These are phyloP conservation scores for Solanum hybrid DNA, from an alignment of 305 asterid species.

Conservation along the genomic window DNA sequence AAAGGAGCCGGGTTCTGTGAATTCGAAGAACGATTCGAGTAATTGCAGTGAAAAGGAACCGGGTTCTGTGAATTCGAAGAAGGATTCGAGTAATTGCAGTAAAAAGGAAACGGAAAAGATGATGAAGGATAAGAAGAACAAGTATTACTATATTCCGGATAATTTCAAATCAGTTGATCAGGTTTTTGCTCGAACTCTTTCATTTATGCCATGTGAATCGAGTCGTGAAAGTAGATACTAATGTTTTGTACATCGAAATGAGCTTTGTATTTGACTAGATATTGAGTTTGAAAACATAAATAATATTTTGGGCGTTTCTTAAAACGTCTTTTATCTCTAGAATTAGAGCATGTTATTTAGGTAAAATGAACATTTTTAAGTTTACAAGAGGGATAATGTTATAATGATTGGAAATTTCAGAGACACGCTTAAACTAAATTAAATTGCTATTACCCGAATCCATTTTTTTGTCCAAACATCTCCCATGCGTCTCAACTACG, in stretches of 20 bases:
- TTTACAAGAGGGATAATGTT: neutral
- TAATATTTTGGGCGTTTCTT: neutral
- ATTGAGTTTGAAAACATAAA: neutral
- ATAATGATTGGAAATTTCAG: too few species aligned
- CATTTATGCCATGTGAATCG: neutral
- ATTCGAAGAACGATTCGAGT: too few species aligned
- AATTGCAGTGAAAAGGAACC: too few species aligned
- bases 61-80: neutral
- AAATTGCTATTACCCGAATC: too few species aligned
- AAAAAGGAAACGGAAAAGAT: neutral
- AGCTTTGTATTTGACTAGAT: neutral
- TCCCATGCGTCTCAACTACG: neutral
- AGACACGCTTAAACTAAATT: too few species aligned
- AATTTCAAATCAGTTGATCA: conserved; percentile 50
- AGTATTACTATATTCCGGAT: conserved; percentile 54
- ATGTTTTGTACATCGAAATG: neutral
- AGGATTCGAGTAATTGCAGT: conserved; percentile 8
- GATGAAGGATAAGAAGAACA: conserved; percentile 23
- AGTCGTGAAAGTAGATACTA: neutral
- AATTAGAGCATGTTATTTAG: neutral
- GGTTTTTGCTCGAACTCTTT: conserved; percentile 22
- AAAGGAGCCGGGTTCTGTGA: too few species aligned
- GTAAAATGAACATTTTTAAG: neutral
- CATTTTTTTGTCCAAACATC: neutral
- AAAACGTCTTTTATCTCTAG: neutral